These are phyloP conservation scores for Saccharomycopsis fermentans DNA, from an alignment of 805 yeast species.

Conservation along the genomic window DNA sequence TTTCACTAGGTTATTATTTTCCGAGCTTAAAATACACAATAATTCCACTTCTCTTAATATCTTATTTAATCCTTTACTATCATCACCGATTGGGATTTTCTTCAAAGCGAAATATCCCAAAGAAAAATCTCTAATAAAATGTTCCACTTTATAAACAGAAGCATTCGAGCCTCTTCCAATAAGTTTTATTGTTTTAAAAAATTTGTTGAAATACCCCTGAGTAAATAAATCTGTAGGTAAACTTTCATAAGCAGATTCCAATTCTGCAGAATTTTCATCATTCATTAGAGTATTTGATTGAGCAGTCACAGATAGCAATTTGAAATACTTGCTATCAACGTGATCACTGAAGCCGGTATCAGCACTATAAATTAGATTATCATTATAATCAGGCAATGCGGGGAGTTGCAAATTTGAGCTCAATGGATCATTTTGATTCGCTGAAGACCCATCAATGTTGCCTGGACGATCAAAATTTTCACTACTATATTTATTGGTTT, in stretches of 20 bases:
- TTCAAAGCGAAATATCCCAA: conserved; percentile 79
- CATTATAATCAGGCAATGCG: not conserved
- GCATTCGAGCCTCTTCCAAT: conserved; percentile 84
- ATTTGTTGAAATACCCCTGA: conserved; percentile 70
- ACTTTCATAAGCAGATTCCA: conserved; percentile 1
- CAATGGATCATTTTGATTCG: not conserved
- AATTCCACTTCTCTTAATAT: conserved; percentile 73
- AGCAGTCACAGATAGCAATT: conserved; percentile 9
- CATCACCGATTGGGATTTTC: conserved; percentile 75
- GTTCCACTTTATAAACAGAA: conserved; percentile 75
- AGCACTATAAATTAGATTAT: not conserved
- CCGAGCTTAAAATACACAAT: conserved; percentile 39
- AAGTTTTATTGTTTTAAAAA: conserved; percentile 50
- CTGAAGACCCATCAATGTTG: not conserved
- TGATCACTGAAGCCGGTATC: not conserved
- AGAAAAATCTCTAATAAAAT: conserved; percentile 53
- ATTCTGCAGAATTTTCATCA: not conserved
- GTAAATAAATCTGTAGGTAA: conserved; percentile 53
- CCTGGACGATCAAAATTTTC: not conserved
- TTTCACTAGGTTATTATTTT: conserved; percentile 54
- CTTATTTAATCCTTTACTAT: conserved; percentile 53
- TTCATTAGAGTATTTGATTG: not conserved
- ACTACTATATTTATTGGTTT: not conserved
- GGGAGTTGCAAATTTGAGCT: not conserved
- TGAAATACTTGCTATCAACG: conserved; percentile 15